Base-by-base conservation (phyloP, 2,329 filamentous ascomycete genomes). In the Nothophoma quercina region DNA sequence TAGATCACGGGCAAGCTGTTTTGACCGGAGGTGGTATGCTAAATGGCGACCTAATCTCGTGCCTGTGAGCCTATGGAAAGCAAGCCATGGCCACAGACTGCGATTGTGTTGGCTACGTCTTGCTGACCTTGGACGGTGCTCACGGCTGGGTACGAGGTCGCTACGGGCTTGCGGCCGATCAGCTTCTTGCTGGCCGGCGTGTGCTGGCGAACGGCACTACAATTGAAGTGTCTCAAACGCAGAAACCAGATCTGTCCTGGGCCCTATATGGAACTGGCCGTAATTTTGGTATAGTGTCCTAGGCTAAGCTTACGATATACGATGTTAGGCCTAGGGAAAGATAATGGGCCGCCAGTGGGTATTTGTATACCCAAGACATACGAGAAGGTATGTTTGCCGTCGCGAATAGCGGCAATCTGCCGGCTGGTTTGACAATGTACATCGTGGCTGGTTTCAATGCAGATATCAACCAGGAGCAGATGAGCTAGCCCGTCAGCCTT, bases 101-200 rank as follows among this genome's bases (percentile, higher is more conserved):
- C 32, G 65, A 60, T 28, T 70, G 67, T 18, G 60, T 62, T 12
- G 84, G 85, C 2, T 81, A 86, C 12, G 81, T 83, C 1, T 83
- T 81, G 0, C 75, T 86, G 5, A 79, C 80, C 0, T 74, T 87
- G 1, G 83, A 83, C 9, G 84, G 83, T 21, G 84, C 84, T 0
- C 83, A 83, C 57, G 83, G 85, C 4, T 79, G 79, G 71, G 70
- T 86, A 10, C 79, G 78, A 41, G 80, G 82, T 0, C 70, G 74
- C 15, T 74, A 84, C 39, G 68, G 68, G 3, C 58, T 68, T 1
- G 56, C 59, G n/a, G 41, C 58, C 10, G 68, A 71, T 29, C 54
- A 66, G 13, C 47, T 71, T 7, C 23, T 70, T 4, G 64, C 61
- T 1, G 57, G 60, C 16, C 56, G 59, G 8, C 40, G 81, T 29